Percentiles rank a stretch among this genome's conserved stretches.
Conservation (phyloP, 768 basidiomycete genomes). For the Xerocomellus intermedius region DNA sequence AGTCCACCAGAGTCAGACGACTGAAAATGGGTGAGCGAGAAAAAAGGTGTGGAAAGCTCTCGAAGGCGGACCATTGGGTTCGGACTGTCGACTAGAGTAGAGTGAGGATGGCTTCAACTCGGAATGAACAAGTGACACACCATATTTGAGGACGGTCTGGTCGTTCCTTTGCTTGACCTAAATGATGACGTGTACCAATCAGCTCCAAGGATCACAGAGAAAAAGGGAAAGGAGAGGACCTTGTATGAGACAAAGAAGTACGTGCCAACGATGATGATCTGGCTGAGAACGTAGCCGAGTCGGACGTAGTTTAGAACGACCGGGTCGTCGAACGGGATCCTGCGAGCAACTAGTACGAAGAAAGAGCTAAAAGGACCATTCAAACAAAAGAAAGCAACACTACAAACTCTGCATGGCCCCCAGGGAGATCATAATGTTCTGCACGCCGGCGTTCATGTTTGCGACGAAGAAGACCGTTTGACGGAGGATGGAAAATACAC, state of each 20-base stretch:
- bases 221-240: constrained; percentile 37
- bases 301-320: constrained; percentile 79
- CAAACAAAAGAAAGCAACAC: not conserved
- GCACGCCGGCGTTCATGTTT: constrained; percentile 71
- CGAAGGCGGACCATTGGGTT: constrained; percentile 64
- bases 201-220: not conserved
- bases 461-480: constrained; percentile 14
- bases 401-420: constrained; percentile 84
- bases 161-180: constrained; percentile 96
- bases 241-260: constrained; percentile 81
- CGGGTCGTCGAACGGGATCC: constrained; percentile 89
- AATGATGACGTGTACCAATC: constrained; percentile 14
- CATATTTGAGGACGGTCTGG: constrained; percentile 93
- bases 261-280: constrained; percentile 63
- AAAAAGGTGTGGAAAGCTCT: not conserved
- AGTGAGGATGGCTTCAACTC: not conserved
- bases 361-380: not conserved
- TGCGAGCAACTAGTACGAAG: constrained; percentile 69
- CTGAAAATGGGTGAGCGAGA: constrained; percentile 31
- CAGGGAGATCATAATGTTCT: constrained; percentile 87
- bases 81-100: constrained; percentile 63
- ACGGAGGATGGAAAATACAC: constrained; percentile 12
- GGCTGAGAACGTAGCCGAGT: constrained; percentile 74
- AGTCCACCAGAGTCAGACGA: constrained; percentile 68
- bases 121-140: constrained; percentile 40